phyloP scores from a whole-genome alignment of 495 filamentous ascomycete genomes.

The Cercophora newfieldiana region DNA sequence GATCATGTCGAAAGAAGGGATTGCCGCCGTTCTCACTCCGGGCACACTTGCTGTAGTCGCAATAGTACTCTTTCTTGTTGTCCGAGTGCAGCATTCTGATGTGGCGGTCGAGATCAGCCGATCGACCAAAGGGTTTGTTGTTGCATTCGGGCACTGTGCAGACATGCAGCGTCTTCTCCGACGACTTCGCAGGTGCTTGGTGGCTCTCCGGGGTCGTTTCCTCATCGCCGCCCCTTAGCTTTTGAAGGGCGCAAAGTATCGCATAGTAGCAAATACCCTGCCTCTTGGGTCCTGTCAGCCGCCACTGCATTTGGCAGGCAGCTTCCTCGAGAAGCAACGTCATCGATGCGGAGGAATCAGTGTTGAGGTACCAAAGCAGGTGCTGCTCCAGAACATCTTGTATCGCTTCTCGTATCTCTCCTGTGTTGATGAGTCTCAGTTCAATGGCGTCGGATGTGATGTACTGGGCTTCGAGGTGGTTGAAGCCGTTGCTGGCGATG shows the following conservation, averaged over 20 bases:
- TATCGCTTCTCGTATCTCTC: neutral
- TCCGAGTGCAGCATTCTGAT: slow-evolving; percentile 40
- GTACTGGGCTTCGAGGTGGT: neutral
- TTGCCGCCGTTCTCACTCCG: slow-evolving; percentile 34
- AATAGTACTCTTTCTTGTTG: slow-evolving; percentile 40
- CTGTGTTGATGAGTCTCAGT: neutral
- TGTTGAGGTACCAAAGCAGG: neutral
- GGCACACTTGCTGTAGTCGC: slow-evolving; percentile 44
- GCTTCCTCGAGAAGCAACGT: neutral
- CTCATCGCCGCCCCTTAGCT: neutral
- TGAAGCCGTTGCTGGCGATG: neutral
- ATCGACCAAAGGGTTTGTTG: slow-evolving; percentile 40
- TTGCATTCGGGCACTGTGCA: slow-evolving; percentile 36
- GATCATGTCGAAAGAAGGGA: slow-evolving; percentile 47
- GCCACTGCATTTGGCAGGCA: neutral
- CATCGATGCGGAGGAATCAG: neutral
- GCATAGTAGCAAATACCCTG: neutral
- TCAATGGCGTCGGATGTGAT: neutral
- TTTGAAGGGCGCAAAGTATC: neutral
- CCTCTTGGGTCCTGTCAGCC: neutral
- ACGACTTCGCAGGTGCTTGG: neutral
- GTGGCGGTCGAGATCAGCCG: slow-evolving; percentile 52
- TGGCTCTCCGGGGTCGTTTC: neutral
- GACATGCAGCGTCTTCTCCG: slow-evolving; percentile 21
- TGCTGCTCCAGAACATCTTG: neutral